phyloP scores from a whole-genome alignment of 2,329 filamentous ascomycete genomes.

The Monilinia polystroma region DNA sequence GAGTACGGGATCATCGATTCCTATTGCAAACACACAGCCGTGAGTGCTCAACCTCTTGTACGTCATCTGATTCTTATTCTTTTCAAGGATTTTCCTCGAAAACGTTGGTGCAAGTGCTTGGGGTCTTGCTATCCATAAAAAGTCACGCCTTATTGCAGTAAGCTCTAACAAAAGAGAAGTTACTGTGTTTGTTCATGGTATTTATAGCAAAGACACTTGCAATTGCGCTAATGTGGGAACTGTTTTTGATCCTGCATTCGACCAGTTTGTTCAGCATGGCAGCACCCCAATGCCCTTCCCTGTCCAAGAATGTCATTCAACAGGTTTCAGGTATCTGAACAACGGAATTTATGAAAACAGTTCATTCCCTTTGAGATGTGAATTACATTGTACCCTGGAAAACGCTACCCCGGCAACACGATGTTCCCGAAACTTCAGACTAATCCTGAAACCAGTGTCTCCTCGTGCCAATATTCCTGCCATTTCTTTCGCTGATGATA shows the following conservation, averaged over 20 bases:
- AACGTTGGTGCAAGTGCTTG: constrained; percentile 80
- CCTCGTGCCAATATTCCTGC: constrained; percentile 36
- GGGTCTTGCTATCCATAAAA: constrained; percentile 59
- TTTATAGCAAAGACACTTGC: neutral
- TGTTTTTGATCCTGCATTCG: neutral
- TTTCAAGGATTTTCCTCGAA: constrained; percentile 62
- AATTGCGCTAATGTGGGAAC: neutral
- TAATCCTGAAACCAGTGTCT: constrained; percentile 23
- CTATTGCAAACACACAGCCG: constrained; percentile 26
- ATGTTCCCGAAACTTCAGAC: constrained; percentile 24
- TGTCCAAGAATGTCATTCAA: neutral
- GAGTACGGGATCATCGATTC: constrained; percentile 8
- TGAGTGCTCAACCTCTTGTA: constrained; percentile 21
- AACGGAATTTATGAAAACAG: neutral
- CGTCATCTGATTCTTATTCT: constrained; percentile 18
- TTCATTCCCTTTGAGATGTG: neutral
- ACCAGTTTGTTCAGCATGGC: neutral
- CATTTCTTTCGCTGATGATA: constrained; percentile 33
- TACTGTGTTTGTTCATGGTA: constrained; percentile 46
- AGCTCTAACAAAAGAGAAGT: constrained; percentile 69
- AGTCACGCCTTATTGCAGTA: constrained; percentile 82
- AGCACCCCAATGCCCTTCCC: neutral
- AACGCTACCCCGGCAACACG: neutral
- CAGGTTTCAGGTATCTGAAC: neutral
- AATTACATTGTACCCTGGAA: too few relatives aligned